phyloP scores from a whole-genome alignment of 208 protist genomes.

The Herpetomonas tarakana region DNA sequence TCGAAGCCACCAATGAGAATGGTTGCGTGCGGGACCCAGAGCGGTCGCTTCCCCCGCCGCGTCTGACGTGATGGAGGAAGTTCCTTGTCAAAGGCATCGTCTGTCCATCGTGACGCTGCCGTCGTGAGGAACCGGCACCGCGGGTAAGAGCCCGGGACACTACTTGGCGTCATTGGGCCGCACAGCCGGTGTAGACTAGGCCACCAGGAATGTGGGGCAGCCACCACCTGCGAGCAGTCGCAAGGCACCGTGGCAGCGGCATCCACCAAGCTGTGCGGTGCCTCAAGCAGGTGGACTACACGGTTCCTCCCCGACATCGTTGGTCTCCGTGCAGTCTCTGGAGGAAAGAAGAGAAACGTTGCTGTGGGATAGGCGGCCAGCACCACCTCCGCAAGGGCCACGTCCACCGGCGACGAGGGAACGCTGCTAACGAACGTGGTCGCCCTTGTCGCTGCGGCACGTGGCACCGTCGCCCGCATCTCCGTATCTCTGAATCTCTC shows the following conservation, averaged over 20 bases:
- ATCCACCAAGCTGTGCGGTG: too few relatives aligned
- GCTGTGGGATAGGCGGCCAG: conserved; percentile 1
- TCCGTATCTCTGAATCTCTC: not conserved
- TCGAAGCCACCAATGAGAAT: conserved; percentile 67
- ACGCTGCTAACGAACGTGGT: not conserved
- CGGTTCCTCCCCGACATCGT: too few relatives aligned
- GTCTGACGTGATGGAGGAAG: not conserved
- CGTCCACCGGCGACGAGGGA: not conserved
- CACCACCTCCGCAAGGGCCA: not conserved
- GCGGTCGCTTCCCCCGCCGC: not conserved
- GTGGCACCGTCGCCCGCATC: not conserved
- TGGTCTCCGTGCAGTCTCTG: too few relatives aligned
- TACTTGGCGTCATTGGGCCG: not conserved
- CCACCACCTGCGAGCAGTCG: too few relatives aligned
- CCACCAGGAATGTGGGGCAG: too few relatives aligned
- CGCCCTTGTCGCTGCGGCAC: not conserved
- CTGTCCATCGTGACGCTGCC: not conserved
- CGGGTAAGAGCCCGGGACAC: not conserved
- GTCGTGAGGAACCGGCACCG: not conserved
- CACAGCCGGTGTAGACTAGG: not conserved
- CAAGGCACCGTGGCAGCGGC: too few relatives aligned
- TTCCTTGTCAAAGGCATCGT: too few relatives aligned
- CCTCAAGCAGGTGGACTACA: too few relatives aligned
- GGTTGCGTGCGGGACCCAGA: conserved; percentile 51
- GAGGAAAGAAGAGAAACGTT: not conserved